These are phyloP conservation scores for Eucalyptus curtisii DNA, from an alignment of 345 rosid genomes.

Conservation along the genomic window DNA sequence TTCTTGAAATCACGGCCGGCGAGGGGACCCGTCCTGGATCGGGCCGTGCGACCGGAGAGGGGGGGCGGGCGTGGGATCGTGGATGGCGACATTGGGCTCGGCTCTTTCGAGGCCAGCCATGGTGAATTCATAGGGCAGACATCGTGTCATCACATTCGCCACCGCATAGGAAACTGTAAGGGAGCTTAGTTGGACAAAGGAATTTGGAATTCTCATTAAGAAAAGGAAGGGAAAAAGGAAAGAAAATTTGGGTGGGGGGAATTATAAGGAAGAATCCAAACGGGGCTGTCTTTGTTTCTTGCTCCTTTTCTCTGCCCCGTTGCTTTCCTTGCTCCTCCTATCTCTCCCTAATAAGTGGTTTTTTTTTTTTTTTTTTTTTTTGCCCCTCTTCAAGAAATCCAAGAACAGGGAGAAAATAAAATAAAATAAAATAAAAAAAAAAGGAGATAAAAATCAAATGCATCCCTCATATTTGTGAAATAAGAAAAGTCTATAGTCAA, in stretches of 20 bases:
- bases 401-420: too few species aligned
- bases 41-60: neutral
- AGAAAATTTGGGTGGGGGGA: neutral
- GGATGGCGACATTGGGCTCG: neutral
- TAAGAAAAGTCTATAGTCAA: neutral
- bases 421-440: neutral
- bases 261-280: neutral
- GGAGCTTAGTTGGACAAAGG: neutral
- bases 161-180: neutral
- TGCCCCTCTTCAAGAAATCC: neutral
- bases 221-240: neutral
- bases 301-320: neutral
- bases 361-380: neutral
- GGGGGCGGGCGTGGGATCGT: neutral
- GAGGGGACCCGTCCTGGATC: neutral
- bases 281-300: neutral
- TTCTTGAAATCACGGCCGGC: neutral
- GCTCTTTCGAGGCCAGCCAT: neutral
- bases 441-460: neutral
- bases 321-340: neutral
- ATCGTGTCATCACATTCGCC: neutral
- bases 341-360: neutral
- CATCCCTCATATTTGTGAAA: neutral
- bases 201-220: neutral
- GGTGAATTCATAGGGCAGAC: neutral